Evolutionary conservation across 306 rosid genomes (phyloP).

Genomic region (Trichosanthes truncata): DNA sequence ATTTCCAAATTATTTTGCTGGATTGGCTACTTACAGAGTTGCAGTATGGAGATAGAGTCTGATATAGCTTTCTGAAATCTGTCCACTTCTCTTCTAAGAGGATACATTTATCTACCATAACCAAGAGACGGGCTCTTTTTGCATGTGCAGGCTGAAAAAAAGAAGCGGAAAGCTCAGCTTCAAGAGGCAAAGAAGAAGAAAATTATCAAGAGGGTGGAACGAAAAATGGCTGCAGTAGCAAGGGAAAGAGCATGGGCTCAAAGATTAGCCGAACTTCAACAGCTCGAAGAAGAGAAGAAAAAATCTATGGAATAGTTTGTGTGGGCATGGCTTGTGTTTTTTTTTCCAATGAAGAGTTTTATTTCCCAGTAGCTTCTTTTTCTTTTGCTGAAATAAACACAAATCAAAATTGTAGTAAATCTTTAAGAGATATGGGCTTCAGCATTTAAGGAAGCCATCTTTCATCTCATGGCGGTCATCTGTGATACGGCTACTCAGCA

Average conservation of each 20-base stretch:
- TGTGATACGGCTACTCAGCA: not conserved
- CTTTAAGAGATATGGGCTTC: not conserved
- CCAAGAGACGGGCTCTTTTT: constrained; percentile 10
- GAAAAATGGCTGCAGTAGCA: constrained; percentile 94
- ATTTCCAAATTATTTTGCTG: not conserved
- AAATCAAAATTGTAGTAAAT: not conserved
- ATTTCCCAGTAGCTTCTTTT: not conserved
- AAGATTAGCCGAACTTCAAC: constrained; percentile 61
- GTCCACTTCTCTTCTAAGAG: not conserved
- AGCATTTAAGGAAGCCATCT: not conserved
- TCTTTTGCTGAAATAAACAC: not conserved
- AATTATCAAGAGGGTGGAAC: constrained; percentile 57
- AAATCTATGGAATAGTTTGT: constrained; percentile 29
- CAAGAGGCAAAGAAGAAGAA: constrained; percentile 85
- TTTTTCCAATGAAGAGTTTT: not conserved
- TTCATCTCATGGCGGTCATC: not conserved
- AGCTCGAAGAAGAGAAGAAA: constrained; percentile 61
- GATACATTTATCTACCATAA: constrained; percentile 11
- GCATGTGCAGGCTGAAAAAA: constrained; percentile 49
- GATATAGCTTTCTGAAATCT: not conserved
- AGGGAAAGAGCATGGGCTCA: constrained; percentile 69
- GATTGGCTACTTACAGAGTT: not conserved
- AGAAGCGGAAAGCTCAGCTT: constrained; percentile 61
- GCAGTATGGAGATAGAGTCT: not conserved
- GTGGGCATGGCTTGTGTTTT: not conserved